A percentile compares a stretch with the other conserved stretches of the same genome.
phyloP scores from a whole-genome alignment of 2,329 filamentous ascomycete genomes.

The Colletotrichum falcatum region DNA sequence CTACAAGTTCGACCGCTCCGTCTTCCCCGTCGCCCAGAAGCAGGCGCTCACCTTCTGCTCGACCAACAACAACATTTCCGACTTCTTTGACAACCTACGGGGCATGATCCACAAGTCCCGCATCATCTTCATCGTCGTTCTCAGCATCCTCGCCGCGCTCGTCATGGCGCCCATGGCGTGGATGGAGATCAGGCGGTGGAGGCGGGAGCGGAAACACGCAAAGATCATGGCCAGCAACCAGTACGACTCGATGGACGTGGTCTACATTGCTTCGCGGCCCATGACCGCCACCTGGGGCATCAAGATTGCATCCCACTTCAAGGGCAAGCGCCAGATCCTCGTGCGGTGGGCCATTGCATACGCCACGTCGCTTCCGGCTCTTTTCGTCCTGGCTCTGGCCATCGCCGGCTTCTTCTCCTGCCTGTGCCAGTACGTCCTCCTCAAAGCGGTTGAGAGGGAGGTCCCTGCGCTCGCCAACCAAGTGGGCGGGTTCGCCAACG shows the following conservation, averaged over 20 bases:
- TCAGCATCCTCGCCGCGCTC: constrained; percentile 77
- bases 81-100: constrained; percentile 83
- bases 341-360: constrained; percentile 89
- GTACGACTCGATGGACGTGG: constrained; percentile 85
- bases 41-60: constrained; percentile 89
- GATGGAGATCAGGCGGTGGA: constrained; percentile 83
- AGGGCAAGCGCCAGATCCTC: constrained; percentile 75
- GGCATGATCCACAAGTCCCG: constrained; percentile 75
- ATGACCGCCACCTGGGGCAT: constrained; percentile 80
- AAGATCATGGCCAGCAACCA: constrained; percentile 73
- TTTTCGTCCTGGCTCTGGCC: constrained; percentile 88
- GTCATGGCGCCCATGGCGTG: constrained; percentile 84
- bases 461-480: constrained; percentile 80
- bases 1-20: constrained; percentile 81
- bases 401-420: constrained; percentile 86
- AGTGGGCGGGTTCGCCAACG: constrained; percentile 82
- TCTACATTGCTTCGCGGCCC: constrained; percentile 88
- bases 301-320: constrained; percentile 74
- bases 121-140: constrained; percentile 80
- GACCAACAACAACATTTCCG: constrained; percentile 81
- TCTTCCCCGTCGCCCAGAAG: constrained; percentile 88
- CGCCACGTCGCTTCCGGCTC: constrained; percentile 82
- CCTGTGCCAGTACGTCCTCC: constrained; percentile 84
- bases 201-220: constrained; percentile 76
- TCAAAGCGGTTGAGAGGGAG: constrained; percentile 78